Evolutionary conservation across 371 early-diverging fungal genomes (phyloP), one percentile per base, ranked within the genome.

Genomic region (Mucor velutinosus): DNA sequence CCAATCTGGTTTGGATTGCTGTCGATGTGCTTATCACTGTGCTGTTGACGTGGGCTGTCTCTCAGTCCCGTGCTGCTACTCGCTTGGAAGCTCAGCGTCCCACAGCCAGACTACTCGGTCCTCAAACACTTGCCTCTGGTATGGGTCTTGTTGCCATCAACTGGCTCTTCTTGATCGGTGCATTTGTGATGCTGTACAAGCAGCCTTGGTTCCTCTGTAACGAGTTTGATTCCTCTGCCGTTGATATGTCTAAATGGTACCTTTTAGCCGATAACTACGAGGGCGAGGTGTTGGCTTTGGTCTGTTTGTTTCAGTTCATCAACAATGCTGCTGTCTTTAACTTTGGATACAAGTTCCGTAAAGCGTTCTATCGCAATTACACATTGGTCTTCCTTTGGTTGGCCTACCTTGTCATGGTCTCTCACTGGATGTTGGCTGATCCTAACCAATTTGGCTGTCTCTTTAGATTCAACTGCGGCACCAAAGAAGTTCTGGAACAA

Each of bases 231-330:
- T 77, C 85, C 0, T 62, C 75, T 25, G 79, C 81, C 12, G 86
- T 81, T 19, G 91, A 93, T 70, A 71, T 87, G 19, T 76, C 86
- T 23, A 85, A 88, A 60, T 93, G 92, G 93, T 91, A 90, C 87
- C 75, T 91, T 39, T 74, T 91, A 27, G 91, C 89, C n/a, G 93
- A 93, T 68, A 93, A 92, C 69, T 93, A 78, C 73, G 93, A 93
- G 76, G 85, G 84, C 6, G 80, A 80, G 23, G 73, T 78, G 3
- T 62, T 92, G 33, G 71, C 88, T 4, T 70, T 87, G 23, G 77
- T 86, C 14, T 85, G 83, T 65, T 72, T 89, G n/a, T 89, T 84
- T 72, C 87, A 87, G 66, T 86, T 89, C 66, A 78, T 88, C 64
- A 85, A 82, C 67, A 86, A 88, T 49, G 90, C 88, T 14, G 86